Evolutionary conservation across 1,284 basidiomycete genomes (phyloP).

Genomic region (Phellopilus nigrolimitatus): DNA sequence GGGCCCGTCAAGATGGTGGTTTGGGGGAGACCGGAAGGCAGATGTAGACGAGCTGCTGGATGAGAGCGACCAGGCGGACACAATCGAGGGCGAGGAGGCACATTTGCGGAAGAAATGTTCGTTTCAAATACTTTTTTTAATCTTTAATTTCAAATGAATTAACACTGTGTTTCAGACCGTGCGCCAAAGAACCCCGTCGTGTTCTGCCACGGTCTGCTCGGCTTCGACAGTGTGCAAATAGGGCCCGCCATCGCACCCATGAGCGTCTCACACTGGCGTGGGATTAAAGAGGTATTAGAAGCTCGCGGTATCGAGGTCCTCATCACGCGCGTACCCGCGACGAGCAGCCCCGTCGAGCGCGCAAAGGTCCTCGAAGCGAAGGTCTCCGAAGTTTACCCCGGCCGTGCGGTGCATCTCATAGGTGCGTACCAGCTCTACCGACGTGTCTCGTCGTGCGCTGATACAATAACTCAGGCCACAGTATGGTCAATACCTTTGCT

Average conservation of each 20-base stretch:
- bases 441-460: conserved; percentile 8
- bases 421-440: conserved; percentile 36
- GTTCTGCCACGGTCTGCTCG: conserved; percentile 91
- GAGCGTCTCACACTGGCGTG: conserved; percentile 91
- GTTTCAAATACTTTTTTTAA: conserved; percentile 26
- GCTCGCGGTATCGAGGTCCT: conserved; percentile 87
- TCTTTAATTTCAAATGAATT: conserved; percentile 6
- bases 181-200: conserved; percentile 81
- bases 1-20: conserved; percentile 40
- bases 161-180: conserved; percentile 46
- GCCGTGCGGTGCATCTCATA: conserved; percentile 82
- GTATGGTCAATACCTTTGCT: conserved; percentile 63
- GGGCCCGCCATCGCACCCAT: conserved; percentile 72
- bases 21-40: conserved; percentile 48
- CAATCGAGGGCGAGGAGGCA: conserved; percentile 47
- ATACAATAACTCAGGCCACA: conserved; percentile 55
- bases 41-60: conserved; percentile 44
- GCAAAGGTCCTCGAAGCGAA: conserved; percentile 82
- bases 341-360: conserved; percentile 79
- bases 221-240: conserved; percentile 76
- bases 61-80: conserved; percentile 55
- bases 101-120: conserved; percentile 67
- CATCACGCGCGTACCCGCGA: conserved; percentile 89
- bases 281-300: conserved; percentile 87
- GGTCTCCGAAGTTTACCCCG: conserved; percentile 77